These are phyloP conservation scores for Claviceps digitariae DNA, from an alignment of 2,329 filamentous ascomycete genomes.

Conservation along the genomic window DNA sequence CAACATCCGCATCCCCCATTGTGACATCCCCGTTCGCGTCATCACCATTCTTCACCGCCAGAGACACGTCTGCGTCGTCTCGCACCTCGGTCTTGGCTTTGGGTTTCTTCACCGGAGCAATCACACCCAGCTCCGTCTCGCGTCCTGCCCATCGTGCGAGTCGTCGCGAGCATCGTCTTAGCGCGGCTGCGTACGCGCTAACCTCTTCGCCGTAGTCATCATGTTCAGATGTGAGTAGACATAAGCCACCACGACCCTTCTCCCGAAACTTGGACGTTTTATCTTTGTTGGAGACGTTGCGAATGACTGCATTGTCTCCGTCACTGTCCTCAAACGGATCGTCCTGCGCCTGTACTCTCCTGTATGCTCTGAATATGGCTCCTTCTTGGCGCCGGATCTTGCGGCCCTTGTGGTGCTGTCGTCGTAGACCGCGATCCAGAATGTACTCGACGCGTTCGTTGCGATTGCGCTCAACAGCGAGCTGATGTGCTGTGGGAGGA, in stretches of 20 bases:
- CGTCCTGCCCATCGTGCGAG: constrained; percentile 54
- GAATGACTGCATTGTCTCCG: constrained; percentile 33
- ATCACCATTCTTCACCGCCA: constrained; percentile 17
- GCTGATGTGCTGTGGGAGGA: constrained; percentile 67
- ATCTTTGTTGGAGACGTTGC: constrained; percentile 17
- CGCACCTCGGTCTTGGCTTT: constrained; percentile 13
- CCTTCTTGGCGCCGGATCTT: constrained; percentile 51
- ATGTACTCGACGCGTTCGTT: constrained; percentile 72
- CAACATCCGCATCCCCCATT: constrained; percentile 41
- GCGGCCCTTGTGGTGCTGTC: constrained; percentile 49
- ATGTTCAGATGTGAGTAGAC: constrained; percentile 44
- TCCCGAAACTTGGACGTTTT: constrained; percentile 33
- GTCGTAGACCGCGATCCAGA: constrained; percentile 59
- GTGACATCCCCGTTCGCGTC: constrained; percentile 29
- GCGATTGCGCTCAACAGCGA: constrained; percentile 67
- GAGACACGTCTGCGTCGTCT: constrained; percentile 1
- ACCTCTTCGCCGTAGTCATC: constrained; percentile 71
- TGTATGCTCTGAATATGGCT: constrained; percentile 51
- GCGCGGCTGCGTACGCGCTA: constrained; percentile 48
- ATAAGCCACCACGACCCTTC: constrained; percentile 49
- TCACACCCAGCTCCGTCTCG: constrained; percentile 30
- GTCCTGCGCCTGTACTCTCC: constrained; percentile 42
- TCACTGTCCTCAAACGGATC: constrained; percentile 51
- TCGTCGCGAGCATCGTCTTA: constrained; percentile 50
- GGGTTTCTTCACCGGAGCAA: constrained; percentile 31